Evolutionary conservation across 495 filamentous ascomycete genomes (phyloP), one percentile per base, ranked within the genome.

Genomic region (Pyrenula massariospora): DNA sequence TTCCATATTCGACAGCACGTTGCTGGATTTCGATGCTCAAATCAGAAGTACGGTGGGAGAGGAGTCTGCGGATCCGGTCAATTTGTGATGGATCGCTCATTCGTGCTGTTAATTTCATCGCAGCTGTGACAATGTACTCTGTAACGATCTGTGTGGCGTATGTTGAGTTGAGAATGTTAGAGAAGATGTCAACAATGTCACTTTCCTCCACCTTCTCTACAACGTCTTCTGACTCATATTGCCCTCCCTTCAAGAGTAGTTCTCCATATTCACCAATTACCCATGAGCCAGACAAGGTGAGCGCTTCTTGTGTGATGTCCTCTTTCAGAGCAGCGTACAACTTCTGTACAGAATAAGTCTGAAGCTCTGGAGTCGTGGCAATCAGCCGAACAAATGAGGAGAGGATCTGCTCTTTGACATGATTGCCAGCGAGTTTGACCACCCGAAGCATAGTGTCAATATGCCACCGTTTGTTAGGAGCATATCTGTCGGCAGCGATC

Each of bases 251-350:
- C 15, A 98, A 78, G 12, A 98, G 75, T 2, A 87, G 81, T 67
- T 97, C 93, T 31, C 91, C 90, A 67, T 91, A 98, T 76, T 98
- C 93, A 61, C 93, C 93, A 70, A 98, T 96, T 12, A 91, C 91
- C 93, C 93, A 98, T n/a, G 93, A 84, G 25, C 88, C 94, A 22
- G 93, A 90, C 24, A 96, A 78, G 11, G 88, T 96, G 55, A 98
- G 75, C 60, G 89, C 92, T 67, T 98, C 94, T 65, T 97, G 94
- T 11, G 91, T 95, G 61, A 97, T 96, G 60, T 97, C 93, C 42
- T 92, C 90, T 73, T 92, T 96, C 56, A 98, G 70, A 47, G 84
- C 83, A 3, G 86, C 72, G 69, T 95, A 98, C 11, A 98, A 76
- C 70, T 97, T 97, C 66, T 96, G 93, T 2, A 88, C 92, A 12